phyloP scores from a whole-genome alignment of 805 yeast genomes.

The Millerago galiae region DNA sequence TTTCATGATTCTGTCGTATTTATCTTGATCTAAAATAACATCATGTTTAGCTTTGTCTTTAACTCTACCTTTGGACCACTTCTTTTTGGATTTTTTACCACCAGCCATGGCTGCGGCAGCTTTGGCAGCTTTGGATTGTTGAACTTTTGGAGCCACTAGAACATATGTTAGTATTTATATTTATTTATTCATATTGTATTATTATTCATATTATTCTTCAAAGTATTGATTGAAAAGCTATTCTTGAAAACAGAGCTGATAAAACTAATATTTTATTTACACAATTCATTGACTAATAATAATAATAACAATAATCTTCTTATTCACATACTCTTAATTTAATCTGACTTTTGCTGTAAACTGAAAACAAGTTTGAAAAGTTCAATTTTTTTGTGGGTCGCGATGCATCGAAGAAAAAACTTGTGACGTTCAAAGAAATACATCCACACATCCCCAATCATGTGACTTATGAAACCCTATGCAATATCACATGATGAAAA shows the following conservation, averaged over 20 bases:
- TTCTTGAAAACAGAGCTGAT: no score
- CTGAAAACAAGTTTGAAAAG: conserved; percentile 8
- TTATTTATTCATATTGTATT: background rate
- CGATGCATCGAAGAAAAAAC: background rate
- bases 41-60: conserved; percentile 99
- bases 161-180: conserved; percentile 18
- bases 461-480: background rate
- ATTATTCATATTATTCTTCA: no score
- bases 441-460: background rate
- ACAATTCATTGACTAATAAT: no score
- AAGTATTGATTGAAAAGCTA: background rate
- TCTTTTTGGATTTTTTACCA: conserved; percentile 99
- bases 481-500: background rate
- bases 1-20: conserved; percentile 98
- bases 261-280: no score
- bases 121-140: conserved; percentile 99
- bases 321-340: conserved; percentile 9
- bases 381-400: conserved; percentile 5
- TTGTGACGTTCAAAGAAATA: background rate
- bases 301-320: no score
- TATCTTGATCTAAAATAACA: conserved; percentile 94
- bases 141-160: conserved; percentile 96
- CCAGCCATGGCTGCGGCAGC: conserved; percentile 99
- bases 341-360: conserved; percentile 10
- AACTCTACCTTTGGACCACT: conserved; percentile 99